Evolutionary conservation across 305 asterid species (phyloP).

Genomic region (Solanum hybrid): DNA sequence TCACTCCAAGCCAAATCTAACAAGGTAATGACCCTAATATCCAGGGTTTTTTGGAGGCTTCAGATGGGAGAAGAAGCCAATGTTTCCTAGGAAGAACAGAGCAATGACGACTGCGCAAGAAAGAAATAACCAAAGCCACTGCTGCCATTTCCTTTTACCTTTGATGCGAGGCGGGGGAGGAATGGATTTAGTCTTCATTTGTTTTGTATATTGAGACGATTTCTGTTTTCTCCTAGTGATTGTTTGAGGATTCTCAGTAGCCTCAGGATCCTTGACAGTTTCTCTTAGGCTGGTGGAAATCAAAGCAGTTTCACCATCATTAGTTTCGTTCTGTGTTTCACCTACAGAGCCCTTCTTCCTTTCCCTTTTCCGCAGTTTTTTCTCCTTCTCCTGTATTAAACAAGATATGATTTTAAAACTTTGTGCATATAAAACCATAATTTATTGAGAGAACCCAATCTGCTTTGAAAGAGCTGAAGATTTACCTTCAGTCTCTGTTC

Average conservation of each 20-base stretch:
- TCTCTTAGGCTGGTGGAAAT: slow-evolving; percentile 28
- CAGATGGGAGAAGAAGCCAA: slow-evolving; percentile 45
- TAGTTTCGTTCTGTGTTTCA: slow-evolving; percentile 27
- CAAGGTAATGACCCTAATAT: neutral
- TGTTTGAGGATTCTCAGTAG: slow-evolving; percentile 21
- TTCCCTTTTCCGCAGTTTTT: slow-evolving; percentile 77
- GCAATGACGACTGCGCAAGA: slow-evolving; percentile 29
- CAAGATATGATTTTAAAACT: neutral
- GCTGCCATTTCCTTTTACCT: slow-evolving; percentile 54
- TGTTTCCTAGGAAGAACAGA: slow-evolving; percentile 61
- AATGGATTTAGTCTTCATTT: slow-evolving; percentile 43
- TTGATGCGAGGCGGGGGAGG: slow-evolving; percentile 73
- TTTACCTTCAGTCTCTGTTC: slow-evolving; percentile 84
- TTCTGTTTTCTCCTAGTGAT: slow-evolving; percentile 31
- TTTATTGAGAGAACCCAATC: neutral
- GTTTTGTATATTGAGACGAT: slow-evolving; percentile 29
- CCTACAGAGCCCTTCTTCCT: slow-evolving; percentile 43
- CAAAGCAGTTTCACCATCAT: slow-evolving; percentile 21
- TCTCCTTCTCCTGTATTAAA: slow-evolving; percentile 64
- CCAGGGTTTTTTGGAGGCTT: slow-evolving; percentile 13
- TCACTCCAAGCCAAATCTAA: slow-evolving; percentile 5
- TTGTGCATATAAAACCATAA: neutral
- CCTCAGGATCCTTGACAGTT: slow-evolving; percentile 27
- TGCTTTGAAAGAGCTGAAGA: neutral
- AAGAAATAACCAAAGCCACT: slow-evolving; percentile 51